A percentile compares a stretch with the other conserved stretches of the same genome.
Evolutionary conservation across 2,329 filamentous ascomycete species (phyloP).

Genomic region (Fusarium nisikadoi): DNA sequence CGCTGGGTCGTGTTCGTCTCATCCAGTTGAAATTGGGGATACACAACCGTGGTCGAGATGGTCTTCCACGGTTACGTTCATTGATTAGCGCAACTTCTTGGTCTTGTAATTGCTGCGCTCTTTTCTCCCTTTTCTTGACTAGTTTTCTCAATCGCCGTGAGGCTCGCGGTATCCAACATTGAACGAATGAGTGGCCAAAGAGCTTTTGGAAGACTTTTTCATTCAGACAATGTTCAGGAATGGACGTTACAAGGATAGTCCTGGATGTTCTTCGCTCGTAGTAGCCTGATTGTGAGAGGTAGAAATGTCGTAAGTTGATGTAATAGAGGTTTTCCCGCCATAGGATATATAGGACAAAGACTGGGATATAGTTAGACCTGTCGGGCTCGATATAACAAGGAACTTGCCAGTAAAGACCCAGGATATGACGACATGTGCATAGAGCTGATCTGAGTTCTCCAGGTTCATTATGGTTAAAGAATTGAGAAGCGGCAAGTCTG

Average conservation of each 20-base stretch:
- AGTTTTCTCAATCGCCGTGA: neutral
- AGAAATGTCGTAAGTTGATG: neutral
- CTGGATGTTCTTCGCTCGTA: neutral
- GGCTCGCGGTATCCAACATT: neutral
- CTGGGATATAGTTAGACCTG: rapidly evolving
- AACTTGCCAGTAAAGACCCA: neutral
- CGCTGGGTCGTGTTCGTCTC: rapidly evolving
- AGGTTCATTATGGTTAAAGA: neutral
- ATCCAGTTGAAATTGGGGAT: rapidly evolving
- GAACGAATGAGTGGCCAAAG: rapidly evolving
- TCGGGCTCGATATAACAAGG: rapidly evolving
- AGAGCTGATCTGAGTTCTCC: rapidly evolving
- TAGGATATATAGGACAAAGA: rapidly evolving
- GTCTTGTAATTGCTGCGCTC: neutral
- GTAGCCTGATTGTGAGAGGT: neutral
- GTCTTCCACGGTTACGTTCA: rapidly evolving
- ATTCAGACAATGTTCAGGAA: neutral
- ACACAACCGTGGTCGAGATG: rapidly evolving
- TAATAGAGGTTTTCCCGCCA: neutral
- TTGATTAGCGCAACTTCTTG: neutral
- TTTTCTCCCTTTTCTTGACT: neutral
- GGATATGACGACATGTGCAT: neutral
- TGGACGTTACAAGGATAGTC: rapidly evolving
- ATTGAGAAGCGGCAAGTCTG: neutral
- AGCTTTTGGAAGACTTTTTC: neutral